A percentile compares a stretch with the other conserved stretches of the same genome.
Conservation (phyloP, 2,329 filamentous ascomycete genomes). For the Botrytis deweyae region DNA sequence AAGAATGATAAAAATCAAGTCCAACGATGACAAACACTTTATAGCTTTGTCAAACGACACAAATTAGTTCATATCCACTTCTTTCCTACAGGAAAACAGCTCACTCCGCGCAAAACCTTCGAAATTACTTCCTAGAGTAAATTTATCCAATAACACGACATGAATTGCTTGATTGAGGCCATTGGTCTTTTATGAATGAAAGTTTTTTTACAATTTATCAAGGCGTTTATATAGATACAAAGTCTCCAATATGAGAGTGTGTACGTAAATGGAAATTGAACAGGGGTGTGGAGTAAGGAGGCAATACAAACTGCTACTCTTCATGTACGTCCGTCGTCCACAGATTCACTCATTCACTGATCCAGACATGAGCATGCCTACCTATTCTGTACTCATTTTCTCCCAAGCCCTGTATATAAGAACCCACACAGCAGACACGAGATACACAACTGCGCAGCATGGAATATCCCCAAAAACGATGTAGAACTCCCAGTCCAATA, state of each 20-base stretch:
- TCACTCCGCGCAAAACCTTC: too few relatives aligned
- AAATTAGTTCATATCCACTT: too few relatives aligned
- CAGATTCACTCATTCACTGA: neutral
- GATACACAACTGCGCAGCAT: neutral
- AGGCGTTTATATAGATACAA: neutral
- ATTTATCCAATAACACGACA: too few relatives aligned
- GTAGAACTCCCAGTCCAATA: too few relatives aligned
- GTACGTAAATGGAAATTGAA: neutral
- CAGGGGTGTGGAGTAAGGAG: neutral
- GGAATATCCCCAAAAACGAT: too few relatives aligned
- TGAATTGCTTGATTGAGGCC: too few relatives aligned
- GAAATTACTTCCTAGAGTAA: too few relatives aligned
- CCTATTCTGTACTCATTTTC: neutral
- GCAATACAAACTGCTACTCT: neutral
- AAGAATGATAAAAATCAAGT: too few relatives aligned
- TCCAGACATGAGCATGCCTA: neutral
- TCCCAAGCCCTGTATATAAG: neutral
- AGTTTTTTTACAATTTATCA: neutral
- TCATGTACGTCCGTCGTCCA: neutral
- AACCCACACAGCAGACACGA: conserved; percentile 15
- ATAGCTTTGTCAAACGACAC: too few relatives aligned
- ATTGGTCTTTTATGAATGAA: too few relatives aligned
- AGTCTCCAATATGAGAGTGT: neutral
- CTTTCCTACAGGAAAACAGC: too few relatives aligned
- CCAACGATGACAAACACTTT: too few relatives aligned